These are phyloP conservation scores for Boletus vinaceobasis DNA, from an alignment of 768 basidiomycete genomes.

Conservation along the genomic window DNA sequence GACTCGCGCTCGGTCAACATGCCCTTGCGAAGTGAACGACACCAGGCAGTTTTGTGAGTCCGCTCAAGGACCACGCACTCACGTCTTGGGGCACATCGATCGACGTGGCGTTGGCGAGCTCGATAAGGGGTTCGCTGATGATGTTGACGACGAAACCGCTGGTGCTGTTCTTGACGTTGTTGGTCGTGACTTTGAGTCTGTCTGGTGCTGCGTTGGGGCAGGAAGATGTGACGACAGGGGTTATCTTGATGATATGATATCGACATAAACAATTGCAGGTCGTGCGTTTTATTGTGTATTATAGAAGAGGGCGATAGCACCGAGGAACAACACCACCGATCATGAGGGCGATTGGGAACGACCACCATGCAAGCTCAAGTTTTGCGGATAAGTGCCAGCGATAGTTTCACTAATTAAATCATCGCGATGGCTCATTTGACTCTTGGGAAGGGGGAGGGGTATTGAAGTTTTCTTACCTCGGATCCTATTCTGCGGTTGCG, in stretches of 20 bases:
- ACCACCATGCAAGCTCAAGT: background rate
- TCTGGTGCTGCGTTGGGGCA: conserved; percentile 11
- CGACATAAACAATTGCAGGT: too few species aligned
- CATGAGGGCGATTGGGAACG: conserved; percentile 24
- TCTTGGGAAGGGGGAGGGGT: background rate
- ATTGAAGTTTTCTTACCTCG: conserved; percentile 14
- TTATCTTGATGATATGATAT: conserved; percentile 16
- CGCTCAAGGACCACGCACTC: conserved; percentile 40
- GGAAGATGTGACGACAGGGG: conserved; percentile 39
- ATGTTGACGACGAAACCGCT: conserved; percentile 50
- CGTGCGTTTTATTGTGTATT: too few species aligned
- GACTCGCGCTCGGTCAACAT: conserved; percentile 30
- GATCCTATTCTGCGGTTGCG: conserved; percentile 25
- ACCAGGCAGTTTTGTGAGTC: conserved; percentile 17
- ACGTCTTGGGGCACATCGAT: conserved; percentile 36
- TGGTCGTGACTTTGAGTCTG: conserved; percentile 39
- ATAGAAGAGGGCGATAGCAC: conserved; percentile 42
- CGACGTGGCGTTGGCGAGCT: conserved; percentile 37
- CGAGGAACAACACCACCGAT: conserved; percentile 37
- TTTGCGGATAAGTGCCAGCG: background rate
- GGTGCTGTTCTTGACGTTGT: conserved; percentile 40
- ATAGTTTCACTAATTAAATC: background rate
- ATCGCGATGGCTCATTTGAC: background rate
- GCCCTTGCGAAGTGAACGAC: conserved; percentile 41
- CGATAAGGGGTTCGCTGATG: conserved; percentile 48